These are phyloP conservation scores for Ganoderma leucocontextum DNA, from an alignment of 1,284 basidiomycete species.

Conservation along the genomic window DNA sequence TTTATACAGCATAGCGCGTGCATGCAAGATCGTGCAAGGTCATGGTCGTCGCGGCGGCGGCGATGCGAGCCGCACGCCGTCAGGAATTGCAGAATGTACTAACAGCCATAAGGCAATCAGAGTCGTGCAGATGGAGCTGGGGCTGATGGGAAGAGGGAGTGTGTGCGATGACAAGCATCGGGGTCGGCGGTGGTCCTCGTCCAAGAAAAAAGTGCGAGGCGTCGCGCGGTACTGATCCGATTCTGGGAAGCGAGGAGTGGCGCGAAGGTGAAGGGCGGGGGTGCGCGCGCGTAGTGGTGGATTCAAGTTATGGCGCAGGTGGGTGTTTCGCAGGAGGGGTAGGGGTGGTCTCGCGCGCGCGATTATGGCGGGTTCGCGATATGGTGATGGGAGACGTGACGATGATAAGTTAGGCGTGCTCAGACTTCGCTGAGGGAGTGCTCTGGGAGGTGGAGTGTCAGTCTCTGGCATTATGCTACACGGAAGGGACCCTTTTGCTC, in stretches of 20 bases:
- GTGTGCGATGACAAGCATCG: constrained; percentile 21
- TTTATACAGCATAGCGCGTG: constrained; percentile 26
- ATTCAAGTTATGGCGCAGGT: neutral
- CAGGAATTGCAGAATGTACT: neutral
- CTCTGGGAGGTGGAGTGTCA: constrained; percentile 6
- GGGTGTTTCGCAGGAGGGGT: constrained; percentile 14
- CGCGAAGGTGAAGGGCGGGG: neutral
- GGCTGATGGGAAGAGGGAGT: constrained; percentile 25
- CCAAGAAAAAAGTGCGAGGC: constrained; percentile 23
- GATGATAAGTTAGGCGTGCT: constrained; percentile 8
- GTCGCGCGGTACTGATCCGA: constrained; percentile 12
- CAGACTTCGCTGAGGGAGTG: neutral
- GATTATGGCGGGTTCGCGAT: constrained; percentile 25
- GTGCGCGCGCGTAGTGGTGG: neutral
- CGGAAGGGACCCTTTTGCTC: neutral
- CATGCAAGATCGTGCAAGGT: constrained; percentile 1
- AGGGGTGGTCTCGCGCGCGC: constrained; percentile 20
- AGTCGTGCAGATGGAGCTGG: constrained; percentile 1
- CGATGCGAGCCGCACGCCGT: neutral
- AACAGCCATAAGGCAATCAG: constrained; percentile 16
- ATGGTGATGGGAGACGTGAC: constrained; percentile 19
- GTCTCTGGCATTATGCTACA: neutral
- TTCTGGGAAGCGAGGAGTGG: neutral
- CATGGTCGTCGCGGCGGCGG: neutral
- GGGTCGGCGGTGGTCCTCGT: constrained; percentile 16